Evolutionary conservation across 1,284 basidiomycete genomes (phyloP).

Genomic region (Sporisorium exsertum): DNA sequence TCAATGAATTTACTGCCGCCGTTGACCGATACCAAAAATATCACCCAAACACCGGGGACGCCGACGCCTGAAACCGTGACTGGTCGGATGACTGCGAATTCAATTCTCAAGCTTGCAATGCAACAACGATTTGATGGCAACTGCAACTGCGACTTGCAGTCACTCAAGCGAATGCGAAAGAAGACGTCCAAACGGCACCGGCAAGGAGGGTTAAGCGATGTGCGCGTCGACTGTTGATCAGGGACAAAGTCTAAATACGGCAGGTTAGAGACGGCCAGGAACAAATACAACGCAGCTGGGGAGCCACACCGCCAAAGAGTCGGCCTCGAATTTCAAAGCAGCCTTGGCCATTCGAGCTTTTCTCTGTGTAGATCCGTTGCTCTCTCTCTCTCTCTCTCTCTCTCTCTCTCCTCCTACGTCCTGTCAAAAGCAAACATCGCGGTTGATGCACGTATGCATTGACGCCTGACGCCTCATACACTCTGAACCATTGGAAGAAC

Average conservation of each 20-base stretch:
- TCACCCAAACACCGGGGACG: neutral
- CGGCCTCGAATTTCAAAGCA: no score
- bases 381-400: no score
- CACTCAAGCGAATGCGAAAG: neutral
- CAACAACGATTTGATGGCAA: no score
- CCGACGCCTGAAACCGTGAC: slow-evolving; percentile 2
- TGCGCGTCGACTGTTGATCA: neutral
- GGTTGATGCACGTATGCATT: neutral
- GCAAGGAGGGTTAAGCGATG: slow-evolving; percentile 7
- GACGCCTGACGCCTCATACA: neutral
- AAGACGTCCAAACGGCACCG: neutral
- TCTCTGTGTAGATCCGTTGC: no score
- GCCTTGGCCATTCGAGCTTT: neutral
- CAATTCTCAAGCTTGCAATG: no score
- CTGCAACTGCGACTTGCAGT: neutral
- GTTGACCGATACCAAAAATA: no score
- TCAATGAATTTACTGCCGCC: no score
- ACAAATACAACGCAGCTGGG: neutral
- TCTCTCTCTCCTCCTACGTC: neutral
- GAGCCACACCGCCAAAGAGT: no score
- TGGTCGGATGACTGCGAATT: no score
- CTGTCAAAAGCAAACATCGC: neutral
- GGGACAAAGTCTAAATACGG: slow-evolving; percentile 7
- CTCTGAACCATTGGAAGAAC: neutral
- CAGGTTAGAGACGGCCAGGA: neutral